Evolutionary conservation across 352 stramenopile species (phyloP), one percentile per base, ranked within the genome.

Genomic region (Phytopythium ostracodes): DNA sequence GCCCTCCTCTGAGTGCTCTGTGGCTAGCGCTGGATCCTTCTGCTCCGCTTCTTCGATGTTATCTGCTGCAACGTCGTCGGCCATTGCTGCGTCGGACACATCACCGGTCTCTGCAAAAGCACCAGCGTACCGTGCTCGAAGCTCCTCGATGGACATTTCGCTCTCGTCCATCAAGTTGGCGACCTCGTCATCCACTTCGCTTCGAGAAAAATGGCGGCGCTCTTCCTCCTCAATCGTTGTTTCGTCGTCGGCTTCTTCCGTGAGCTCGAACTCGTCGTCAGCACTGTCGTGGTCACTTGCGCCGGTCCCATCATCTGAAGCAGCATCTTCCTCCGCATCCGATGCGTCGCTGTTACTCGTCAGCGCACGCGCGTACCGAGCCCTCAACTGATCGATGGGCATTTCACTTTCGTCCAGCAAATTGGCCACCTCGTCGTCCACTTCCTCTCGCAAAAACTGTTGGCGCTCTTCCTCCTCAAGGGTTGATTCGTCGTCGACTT

Each of bases 351-450:
- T 51, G 44, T 22, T 12, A 22, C 1, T n/a, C n/a, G n/a, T 10
- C 22, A 51, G 12, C 22, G 10, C 44, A 4, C 46, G 38, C 25
- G 63, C 63, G 56, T 91, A 91, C 49, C 73, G 68, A 12, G 79
- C 79, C 18, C 73, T 65, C 25, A 94, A 64, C 36, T 89, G 72
- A 12, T 99, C 94, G 22, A 99, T 83, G 0, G 96, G 93, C 68
- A 99, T 86, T 67, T 98, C 87, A 22, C 76, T 88, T 61, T 99
- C 96, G 60, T 81, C 67, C 40, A 98, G 68, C 0, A 99, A 66
- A 31, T 92, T 59, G 4, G 68, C 74, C 10, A 99, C 67, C 68
- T 99, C 96, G 43, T 97, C 84, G 38, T 84, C 71, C 6, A 69
- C 73, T 50, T 84, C 72, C 18, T 73, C 67, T n/a, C 59, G 65